Evolutionary conservation across 768 basidiomycete species (phyloP), one percentile per base, ranked within the genome.

Genomic region (Suillus lakei): DNA sequence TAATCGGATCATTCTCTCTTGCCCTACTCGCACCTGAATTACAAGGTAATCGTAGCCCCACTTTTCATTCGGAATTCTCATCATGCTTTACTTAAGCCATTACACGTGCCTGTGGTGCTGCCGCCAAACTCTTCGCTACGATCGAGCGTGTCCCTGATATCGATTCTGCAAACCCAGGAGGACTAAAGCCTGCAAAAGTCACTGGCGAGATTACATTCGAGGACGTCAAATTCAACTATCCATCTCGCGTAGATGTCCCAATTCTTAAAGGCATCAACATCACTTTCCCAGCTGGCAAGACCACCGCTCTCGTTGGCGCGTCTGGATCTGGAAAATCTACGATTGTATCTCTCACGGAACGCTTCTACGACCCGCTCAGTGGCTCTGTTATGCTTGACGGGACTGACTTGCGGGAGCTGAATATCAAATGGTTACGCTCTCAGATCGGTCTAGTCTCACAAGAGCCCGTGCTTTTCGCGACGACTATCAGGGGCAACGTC

Each of bases 1-100:
- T 86, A n/a, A 84, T 85, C 71, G 86, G 86, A 67, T 83, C 85
- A 1, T 87, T 89, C 78, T 86, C 85, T 41, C 75, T 85, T 55
- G 82, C 82, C 1, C 72, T 84, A 69, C 72, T 88, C 44, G 82
- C 84, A 0, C 88, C 88, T 4, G 85, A 88, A 67, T 67, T 85
- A 61, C 81, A 79, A 73, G 77, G 78, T 77, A 60, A 60, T 63
- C 36, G 41, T 64, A 21, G n/a, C 6, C 51, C 12, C 21, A 51
- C 32, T 48, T 28, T 54, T 32, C 36, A 39, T 59, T n/a, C 39
- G 18, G 8, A 12, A 44, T 8, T 43, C 46, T 48, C 15, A 59
- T 30, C 21, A 48, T 30, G 15, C 15, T 23, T 28, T 50, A 7
- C 15, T 32, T 2, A 78, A 74, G 82, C 84, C 9, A 75, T 88